Conservation (phyloP, 2,329 filamentous ascomycete species). For the Chalaropsis thielavioides region DNA sequence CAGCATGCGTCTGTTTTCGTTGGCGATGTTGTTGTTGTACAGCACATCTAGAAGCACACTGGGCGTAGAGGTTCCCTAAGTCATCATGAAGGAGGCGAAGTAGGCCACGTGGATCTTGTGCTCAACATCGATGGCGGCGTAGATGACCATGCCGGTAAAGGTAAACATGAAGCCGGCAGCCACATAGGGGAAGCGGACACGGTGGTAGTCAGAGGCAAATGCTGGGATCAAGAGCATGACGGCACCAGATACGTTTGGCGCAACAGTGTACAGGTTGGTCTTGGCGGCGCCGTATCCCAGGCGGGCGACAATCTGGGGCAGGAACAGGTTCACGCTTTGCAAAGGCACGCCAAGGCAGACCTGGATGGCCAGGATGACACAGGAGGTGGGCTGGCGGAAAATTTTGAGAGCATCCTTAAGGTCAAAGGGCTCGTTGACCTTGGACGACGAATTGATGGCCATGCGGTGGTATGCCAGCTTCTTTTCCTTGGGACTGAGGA, state of each 20-base stretch:
- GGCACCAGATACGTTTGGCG: slow-evolving; percentile 62
- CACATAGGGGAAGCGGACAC: slow-evolving; percentile 61
- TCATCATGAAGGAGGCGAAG: slow-evolving; percentile 70
- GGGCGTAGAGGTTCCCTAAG: slow-evolving; percentile 62
- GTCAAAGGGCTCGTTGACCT: slow-evolving; percentile 39
- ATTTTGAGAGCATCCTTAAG: slow-evolving; percentile 37
- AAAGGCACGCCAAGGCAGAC: slow-evolving; percentile 46
- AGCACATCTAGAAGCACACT: slow-evolving; percentile 49
- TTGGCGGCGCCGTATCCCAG: slow-evolving; percentile 36
- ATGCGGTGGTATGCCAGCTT: slow-evolving; percentile 58
- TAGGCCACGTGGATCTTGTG: slow-evolving; percentile 52
- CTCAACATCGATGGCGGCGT: slow-evolving; percentile 52
- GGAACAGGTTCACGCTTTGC: slow-evolving; percentile 39
- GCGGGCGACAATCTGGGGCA: slow-evolving; percentile 40
- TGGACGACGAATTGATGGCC: slow-evolving; percentile 56
- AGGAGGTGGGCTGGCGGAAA: slow-evolving; percentile 36
- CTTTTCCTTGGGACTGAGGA: slow-evolving; percentile 52
- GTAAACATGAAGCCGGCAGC: slow-evolving; percentile 59
- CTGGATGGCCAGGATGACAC: slow-evolving; percentile 38
- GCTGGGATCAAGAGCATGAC: slow-evolving; percentile 58
- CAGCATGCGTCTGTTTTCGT: slow-evolving; percentile 57
- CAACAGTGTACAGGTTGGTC: slow-evolving; percentile 71
- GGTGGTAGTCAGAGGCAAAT: slow-evolving; percentile 51
- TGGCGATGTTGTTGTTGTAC: slow-evolving; percentile 74
- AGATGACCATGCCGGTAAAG: slow-evolving; percentile 66